Conservation (phyloP, 306 rosid species). For the Malus asiatica region DNA sequence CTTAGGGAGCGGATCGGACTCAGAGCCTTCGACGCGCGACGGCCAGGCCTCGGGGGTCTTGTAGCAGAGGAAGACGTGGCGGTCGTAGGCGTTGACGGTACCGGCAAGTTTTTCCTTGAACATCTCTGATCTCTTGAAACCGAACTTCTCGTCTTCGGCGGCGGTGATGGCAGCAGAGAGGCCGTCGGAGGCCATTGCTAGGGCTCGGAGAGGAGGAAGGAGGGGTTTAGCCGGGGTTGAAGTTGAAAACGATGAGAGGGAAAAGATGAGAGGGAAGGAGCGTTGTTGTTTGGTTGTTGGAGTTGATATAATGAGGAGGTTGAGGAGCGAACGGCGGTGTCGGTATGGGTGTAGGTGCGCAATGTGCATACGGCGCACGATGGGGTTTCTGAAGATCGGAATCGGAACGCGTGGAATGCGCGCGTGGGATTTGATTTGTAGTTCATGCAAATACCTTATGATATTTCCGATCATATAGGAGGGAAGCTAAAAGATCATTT, state of each 20-base stretch:
- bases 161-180: slow-evolving; percentile 1
- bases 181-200: slow-evolving; percentile 41
- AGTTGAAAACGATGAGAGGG: not conserved
- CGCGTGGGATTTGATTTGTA: too few species aligned
- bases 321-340: not conserved
- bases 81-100: slow-evolving; percentile 63
- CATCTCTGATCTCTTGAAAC: slow-evolving; percentile 84
- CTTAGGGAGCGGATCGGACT: slow-evolving; percentile 64
- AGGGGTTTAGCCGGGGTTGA: slow-evolving; percentile 3
- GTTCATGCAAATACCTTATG: too few species aligned
- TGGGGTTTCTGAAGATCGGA: not conserved
- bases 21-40: slow-evolving; percentile 59
- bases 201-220: not conserved
- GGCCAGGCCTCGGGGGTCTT: slow-evolving; percentile 66
- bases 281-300: not conserved
- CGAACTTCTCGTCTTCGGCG: slow-evolving; percentile 46
- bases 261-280: not conserved
- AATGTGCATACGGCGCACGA: slow-evolving; percentile 18
- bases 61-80: slow-evolving; percentile 85
- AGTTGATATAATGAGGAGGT: not conserved
- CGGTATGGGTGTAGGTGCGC: not conserved
- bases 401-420: not conserved
- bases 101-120: slow-evolving; percentile 54
- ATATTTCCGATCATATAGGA: not conserved
- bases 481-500: too few species aligned